phyloP scores from a whole-genome alignment of 129 eudicot genomes.

The Flaveria sonorensis region DNA sequence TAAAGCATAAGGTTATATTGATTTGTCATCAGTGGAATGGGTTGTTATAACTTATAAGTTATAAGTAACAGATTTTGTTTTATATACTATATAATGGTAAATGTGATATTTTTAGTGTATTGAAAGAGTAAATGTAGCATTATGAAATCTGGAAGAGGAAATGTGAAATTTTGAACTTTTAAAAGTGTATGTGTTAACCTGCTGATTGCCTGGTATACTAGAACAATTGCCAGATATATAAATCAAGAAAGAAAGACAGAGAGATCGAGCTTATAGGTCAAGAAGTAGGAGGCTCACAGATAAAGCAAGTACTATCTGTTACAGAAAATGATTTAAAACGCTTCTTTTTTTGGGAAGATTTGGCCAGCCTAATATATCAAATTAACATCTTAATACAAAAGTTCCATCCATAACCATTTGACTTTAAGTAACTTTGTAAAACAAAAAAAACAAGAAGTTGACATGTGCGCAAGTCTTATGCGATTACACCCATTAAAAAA shows the following conservation, averaged over 20 bases:
- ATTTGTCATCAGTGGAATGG: neutral
- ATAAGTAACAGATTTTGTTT: neutral
- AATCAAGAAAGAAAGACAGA: neutral
- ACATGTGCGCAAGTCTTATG: no score
- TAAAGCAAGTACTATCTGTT: neutral
- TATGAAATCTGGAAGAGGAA: neutral
- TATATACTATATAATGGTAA: neutral
- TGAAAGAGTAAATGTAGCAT: neutral
- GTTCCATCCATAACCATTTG: neutral
- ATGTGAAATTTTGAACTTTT: neutral
- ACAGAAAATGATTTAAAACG: neutral
- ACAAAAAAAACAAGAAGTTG: neutral
- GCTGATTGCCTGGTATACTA: neutral
- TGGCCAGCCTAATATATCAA: neutral
- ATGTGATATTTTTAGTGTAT: neutral
- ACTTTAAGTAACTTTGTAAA: neutral
- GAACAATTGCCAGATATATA: neutral
- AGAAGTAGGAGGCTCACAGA: conserved; percentile 2
- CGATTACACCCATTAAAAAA: no score
- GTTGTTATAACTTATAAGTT: neutral
- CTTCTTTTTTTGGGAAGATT: neutral
- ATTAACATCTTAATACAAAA: neutral
- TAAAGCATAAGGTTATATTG: neutral
- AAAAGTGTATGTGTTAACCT: neutral
- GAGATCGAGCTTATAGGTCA: neutral